A percentile compares a stretch with the other conserved stretches of the same genome.
These are phyloP conservation scores for Ambrosiella xylebori DNA, from an alignment of 2,329 filamentous ascomycete species.

Conservation along the genomic window DNA sequence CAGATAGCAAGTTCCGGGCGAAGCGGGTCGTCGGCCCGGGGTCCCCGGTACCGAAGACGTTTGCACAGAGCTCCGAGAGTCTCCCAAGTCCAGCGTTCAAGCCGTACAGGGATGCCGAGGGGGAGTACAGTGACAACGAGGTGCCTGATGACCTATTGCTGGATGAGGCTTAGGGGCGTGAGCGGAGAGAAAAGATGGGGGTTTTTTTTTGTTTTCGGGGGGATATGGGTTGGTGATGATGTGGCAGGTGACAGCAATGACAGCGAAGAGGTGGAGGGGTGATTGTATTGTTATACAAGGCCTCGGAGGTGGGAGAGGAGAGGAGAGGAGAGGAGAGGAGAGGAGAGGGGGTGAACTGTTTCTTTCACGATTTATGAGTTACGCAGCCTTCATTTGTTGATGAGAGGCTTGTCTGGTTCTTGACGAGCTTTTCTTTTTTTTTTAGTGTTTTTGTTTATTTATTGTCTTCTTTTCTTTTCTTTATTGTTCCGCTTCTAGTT, in stretches of 20 bases:
- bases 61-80: constrained; percentile 7
- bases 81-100: constrained; percentile 12
- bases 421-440: background rate
- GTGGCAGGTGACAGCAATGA: background rate
- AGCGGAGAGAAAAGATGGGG: background rate
- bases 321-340: too few relatives aligned
- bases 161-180: background rate
- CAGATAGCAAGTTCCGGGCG: constrained; percentile 7
- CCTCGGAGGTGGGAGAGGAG: background rate
- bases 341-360: background rate
- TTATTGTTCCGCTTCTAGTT: background rate
- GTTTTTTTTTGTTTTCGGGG: background rate
- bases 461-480: background rate
- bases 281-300: constrained; percentile 7
- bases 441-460: background rate
- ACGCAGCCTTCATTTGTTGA: background rate
- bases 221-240: background rate
- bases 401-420: background rate
- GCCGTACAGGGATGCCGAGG: constrained; percentile 4
- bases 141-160: constrained; percentile 23
- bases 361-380: constrained; percentile 1
- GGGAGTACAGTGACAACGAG: constrained; percentile 25
- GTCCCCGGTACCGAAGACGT: constrained; percentile 5
- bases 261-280: background rate
- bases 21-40: constrained; percentile 12